Percentiles rank a stretch among this genome's conserved stretches.
phyloP scores from a whole-genome alignment of 805 yeast genomes.

The Monosporozyma aerobia region DNA sequence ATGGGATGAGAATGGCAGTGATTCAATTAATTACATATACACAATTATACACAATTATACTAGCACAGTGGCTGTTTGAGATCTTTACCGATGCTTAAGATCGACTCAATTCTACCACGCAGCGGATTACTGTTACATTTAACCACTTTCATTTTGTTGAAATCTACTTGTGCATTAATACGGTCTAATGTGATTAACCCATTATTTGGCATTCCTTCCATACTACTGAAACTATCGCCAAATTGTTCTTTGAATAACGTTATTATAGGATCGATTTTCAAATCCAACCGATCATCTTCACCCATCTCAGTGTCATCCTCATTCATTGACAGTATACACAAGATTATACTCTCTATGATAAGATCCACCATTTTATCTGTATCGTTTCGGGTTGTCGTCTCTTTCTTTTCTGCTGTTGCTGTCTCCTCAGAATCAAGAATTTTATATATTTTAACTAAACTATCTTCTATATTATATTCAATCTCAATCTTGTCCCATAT shows the following conservation, averaged over 20 bases:
- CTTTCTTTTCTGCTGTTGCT: not conserved
- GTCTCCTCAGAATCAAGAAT: not conserved
- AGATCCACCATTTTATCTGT: not conserved
- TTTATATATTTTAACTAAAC: not conserved
- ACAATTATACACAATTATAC: not conserved
- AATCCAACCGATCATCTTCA: not conserved
- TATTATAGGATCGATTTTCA: not conserved
- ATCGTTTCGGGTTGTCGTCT: not conserved
- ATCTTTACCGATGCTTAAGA: conserved; percentile 58
- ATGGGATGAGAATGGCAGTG: too few species aligned
- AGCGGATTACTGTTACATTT: conserved; percentile 60
- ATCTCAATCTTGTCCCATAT: not conserved
- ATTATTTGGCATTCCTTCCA: not conserved
- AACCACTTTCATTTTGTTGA: conserved; percentile 47
- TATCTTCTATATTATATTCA: not conserved
- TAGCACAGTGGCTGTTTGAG: not conserved
- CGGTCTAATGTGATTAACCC: conserved; percentile 56
- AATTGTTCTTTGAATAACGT: conserved; percentile 68
- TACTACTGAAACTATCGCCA: conserved; percentile 40
- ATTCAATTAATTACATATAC: not conserved
- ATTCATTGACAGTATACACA: conserved; percentile 1
- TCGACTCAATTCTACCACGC: conserved; percentile 66
- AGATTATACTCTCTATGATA: not conserved
- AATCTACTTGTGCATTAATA: conserved; percentile 56
- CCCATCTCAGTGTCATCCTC: not conserved